These are phyloP conservation scores for Cytospora paraplurivora DNA, from an alignment of 2,329 filamentous ascomycete species.

Conservation along the genomic window DNA sequence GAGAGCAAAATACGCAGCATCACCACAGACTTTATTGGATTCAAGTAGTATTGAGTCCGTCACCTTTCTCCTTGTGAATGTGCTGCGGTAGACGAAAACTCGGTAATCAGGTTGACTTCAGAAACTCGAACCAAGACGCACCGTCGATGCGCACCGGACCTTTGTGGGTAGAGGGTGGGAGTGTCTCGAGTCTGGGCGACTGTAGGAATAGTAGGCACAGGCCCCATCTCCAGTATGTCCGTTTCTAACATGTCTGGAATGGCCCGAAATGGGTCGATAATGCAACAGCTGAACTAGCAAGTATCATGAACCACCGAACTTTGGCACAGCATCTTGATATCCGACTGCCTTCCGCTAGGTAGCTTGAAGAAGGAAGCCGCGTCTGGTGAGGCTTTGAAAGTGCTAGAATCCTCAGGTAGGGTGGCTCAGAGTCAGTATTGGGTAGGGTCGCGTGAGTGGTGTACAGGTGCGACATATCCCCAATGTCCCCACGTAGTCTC, in stretches of 20 bases:
- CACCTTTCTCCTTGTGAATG: slow-evolving; percentile 1
- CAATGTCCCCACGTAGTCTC: not conserved
- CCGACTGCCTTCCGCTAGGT: not conserved
- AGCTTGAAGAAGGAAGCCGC: not conserved
- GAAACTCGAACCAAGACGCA: slow-evolving; percentile 7
- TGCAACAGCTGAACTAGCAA: slow-evolving; percentile 8
- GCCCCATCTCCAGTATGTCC: not conserved
- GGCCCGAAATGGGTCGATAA: not conserved
- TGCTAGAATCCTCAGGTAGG: not conserved
- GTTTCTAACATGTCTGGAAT: not conserved
- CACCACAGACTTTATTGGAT: not conserved
- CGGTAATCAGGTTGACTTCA: slow-evolving; percentile 6
- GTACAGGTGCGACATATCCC: slow-evolving; percentile 19
- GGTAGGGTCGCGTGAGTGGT: not conserved
- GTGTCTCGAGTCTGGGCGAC: not conserved
- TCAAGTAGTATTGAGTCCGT: not conserved
- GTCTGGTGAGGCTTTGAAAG: not conserved
- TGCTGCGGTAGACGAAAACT: slow-evolving; percentile 15
- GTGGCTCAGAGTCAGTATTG: not conserved
- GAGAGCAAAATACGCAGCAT: not conserved
- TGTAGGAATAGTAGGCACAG: not conserved
- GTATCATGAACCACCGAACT: not conserved
- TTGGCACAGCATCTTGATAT: not conserved
- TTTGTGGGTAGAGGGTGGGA: not conserved
- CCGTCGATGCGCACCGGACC: not conserved